Evolutionary conservation across 352 stramenopile species (phyloP).

Genomic region (Globisporangium splendens): DNA sequence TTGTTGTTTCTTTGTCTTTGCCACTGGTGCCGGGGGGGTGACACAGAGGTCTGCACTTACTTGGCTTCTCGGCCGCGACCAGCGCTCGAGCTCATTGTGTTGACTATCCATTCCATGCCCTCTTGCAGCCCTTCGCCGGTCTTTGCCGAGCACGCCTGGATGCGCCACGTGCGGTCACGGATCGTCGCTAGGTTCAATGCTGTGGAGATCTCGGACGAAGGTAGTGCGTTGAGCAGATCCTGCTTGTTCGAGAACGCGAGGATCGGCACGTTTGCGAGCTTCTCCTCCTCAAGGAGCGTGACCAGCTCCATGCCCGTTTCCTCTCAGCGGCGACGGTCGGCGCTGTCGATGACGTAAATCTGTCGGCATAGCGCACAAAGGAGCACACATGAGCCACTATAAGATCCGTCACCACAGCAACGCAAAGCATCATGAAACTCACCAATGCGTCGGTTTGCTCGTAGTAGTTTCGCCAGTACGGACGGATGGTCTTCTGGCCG

Average conservation of each 20-base stretch:
- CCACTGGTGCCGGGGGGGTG: no score
- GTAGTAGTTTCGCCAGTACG: constrained; percentile 99
- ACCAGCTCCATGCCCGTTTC: constrained; percentile 92
- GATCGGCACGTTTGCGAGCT: constrained; percentile 90
- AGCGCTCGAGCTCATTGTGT: constrained; percentile 57
- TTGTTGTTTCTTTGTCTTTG: no score
- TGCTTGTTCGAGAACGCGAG: constrained; percentile 97
- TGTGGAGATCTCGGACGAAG: constrained; percentile 88
- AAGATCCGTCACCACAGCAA: no score
- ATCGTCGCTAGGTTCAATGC: constrained; percentile 87
- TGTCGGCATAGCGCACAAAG: constrained; percentile 17
- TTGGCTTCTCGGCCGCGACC: constrained; percentile 61
- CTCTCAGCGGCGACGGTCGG: constrained; percentile 89
- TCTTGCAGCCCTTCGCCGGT: constrained; percentile 88
- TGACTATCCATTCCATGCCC: constrained; percentile 87
- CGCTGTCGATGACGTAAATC: constrained; percentile 95
- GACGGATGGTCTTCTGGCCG: constrained; percentile 98
- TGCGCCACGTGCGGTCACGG: constrained; percentile 88
- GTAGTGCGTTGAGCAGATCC: constrained; percentile 91
- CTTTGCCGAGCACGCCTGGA: constrained; percentile 89
- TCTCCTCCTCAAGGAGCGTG: constrained; percentile 93
- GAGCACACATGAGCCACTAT: no score
- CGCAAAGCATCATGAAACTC: no score
- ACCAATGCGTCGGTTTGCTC: constrained; percentile 95
- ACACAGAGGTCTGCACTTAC: constrained; percentile 21